Evolutionary conservation across 305 asterid species (phyloP).

Genomic region (Fraxinus nigra): DNA sequence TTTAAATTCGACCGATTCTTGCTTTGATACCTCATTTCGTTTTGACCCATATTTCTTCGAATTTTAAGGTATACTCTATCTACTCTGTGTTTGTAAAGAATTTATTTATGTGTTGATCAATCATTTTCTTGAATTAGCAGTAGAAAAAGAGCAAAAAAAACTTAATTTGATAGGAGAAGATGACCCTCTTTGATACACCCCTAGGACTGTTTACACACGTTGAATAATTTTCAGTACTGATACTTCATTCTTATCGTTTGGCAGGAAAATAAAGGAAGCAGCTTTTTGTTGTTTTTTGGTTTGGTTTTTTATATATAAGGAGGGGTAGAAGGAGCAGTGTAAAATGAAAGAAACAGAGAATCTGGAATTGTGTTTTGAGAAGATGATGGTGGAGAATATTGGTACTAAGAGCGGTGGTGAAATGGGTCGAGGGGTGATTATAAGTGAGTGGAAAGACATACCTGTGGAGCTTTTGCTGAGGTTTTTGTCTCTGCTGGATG

Average conservation of each 20-base stretch:
- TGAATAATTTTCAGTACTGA: slow-evolving; percentile 7
- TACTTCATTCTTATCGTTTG: neutral
- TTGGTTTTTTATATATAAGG: slow-evolving; percentile 13
- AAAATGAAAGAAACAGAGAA: slow-evolving; percentile 50
- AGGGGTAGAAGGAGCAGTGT: neutral
- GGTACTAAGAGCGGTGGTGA: slow-evolving; percentile 15
- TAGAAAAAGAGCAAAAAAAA: neutral
- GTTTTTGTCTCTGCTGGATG: slow-evolving; percentile 76
- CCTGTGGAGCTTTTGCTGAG: slow-evolving; percentile 83
- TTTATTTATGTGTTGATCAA: slow-evolving; percentile 2
- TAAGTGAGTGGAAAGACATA: slow-evolving; percentile 91
- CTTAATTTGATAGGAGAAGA: slow-evolving; percentile 19
- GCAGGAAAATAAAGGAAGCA: slow-evolving; percentile 19
- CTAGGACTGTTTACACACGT: slow-evolving; percentile 22
- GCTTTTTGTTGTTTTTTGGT: slow-evolving; percentile 19
- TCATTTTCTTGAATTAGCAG: neutral
- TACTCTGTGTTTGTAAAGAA: neutral
- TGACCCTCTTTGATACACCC: slow-evolving; percentile 16
- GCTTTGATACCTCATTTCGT: neutral
- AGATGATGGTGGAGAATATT: slow-evolving; percentile 44
- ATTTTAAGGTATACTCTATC: slow-evolving; percentile 22
- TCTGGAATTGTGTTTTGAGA: slow-evolving; percentile 55
- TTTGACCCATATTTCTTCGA: neutral
- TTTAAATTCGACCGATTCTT: slow-evolving; percentile 10
- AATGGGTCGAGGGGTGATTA: slow-evolving; percentile 46